phyloP scores from a whole-genome alignment of 805 yeast species.

The Suhomyces canberraensis region DNA sequence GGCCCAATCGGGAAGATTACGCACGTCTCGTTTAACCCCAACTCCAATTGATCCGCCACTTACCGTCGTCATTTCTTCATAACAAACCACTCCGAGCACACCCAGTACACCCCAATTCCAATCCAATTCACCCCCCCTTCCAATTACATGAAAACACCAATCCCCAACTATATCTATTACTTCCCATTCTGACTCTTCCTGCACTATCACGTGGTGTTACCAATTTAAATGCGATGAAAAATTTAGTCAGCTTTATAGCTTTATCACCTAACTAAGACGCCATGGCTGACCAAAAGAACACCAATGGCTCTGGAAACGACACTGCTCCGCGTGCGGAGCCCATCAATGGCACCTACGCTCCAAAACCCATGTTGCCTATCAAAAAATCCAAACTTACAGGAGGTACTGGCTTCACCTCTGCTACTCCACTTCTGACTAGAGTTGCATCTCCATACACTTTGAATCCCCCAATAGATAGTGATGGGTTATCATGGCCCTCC shows the following conservation, averaged over 20 bases:
- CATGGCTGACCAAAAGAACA: neutral
- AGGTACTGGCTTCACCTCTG: neutral
- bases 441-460: conserved; percentile 81
- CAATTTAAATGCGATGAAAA: neutral
- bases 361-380: conserved; percentile 19
- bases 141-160: too few species aligned
- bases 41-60: too few species aligned
- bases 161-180: too few species aligned
- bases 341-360: conserved; percentile 16
- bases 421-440: conserved; percentile 66
- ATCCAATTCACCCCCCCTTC: too few species aligned
- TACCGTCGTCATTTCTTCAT: too few species aligned
- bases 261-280: too few species aligned
- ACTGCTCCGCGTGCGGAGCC: neutral
- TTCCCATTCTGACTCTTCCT: neutral
- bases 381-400: conserved; percentile 7
- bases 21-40: too few species aligned
- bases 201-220: neutral
- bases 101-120: too few species aligned
- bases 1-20: too few species aligned
- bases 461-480: conserved; percentile 82
- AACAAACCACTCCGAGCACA: too few species aligned
- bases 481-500: conserved; percentile 94
- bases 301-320: neutral
- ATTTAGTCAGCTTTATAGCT: neutral